phyloP scores from a whole-genome alignment of 345 rosid species.

The Excoecaria cochinchinensis region DNA sequence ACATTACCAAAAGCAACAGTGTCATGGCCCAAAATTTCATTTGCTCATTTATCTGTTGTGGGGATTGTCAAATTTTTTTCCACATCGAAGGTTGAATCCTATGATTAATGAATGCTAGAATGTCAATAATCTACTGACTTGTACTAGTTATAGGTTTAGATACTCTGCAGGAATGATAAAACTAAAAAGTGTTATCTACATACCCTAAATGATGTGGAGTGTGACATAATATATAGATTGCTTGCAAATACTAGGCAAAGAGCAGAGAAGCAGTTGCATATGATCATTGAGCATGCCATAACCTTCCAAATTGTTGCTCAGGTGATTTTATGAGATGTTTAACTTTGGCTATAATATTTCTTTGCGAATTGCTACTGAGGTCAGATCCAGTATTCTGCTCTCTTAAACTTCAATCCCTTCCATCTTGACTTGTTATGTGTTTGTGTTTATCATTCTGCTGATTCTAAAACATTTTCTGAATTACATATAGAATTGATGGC shows the following conservation, averaged over 20 bases:
- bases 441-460: neutral
- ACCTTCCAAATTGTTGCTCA: neutral
- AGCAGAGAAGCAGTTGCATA: neutral
- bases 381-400: neutral
- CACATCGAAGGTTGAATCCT: neutral
- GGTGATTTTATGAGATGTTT: conserved; percentile 1
- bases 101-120: neutral
- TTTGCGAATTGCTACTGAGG: neutral
- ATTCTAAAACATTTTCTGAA: neutral
- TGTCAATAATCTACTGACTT: neutral
- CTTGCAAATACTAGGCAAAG: neutral
- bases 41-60: neutral
- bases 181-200: too few relatives aligned
- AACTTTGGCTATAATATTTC: neutral
- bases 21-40: neutral
- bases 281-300: neutral
- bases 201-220: neutral
- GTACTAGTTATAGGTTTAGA: neutral
- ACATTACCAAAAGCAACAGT: neutral
- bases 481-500: neutral
- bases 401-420: neutral
- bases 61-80: neutral
- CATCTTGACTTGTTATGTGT: neutral
- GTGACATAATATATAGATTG: neutral
- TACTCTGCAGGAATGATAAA: neutral